Base-by-base conservation (phyloP, 495 filamentous ascomycete genomes). In the Aspergillus indologenus region DNA sequence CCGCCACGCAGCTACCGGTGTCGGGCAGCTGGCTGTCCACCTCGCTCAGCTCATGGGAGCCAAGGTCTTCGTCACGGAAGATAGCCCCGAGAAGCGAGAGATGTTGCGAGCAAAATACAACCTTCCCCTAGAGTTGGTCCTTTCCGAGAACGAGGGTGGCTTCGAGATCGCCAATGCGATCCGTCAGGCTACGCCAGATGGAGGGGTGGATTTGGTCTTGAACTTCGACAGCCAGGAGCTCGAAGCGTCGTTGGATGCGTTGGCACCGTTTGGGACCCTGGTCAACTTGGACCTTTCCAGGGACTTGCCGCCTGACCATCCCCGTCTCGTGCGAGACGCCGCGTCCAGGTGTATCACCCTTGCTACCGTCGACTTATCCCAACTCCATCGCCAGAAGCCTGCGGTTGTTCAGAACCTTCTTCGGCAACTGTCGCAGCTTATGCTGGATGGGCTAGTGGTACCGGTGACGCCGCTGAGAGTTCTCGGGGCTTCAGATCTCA, bases 11-110 rank as follows among this genome's bases (percentile, higher is more conserved):
- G 58, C 64, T 5, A 58, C 67, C 31, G 62, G 54, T 1, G 74
- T 81, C 5, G 83, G 83, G 1, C 83, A 85, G 63, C 80, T 81
- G 14, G 79, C 82, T 21, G 80, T 85, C 54, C 62, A 62, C 19
- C 54, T 88, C 7, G 81, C 83, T 0, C 75, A 82, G 49, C 71
- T 75, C 66, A 53, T 78, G 19, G 80, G 79, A 9, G 82, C 83
- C 5, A 74, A 82, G 47, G 71, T 87, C 17, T 85, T 77, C 64
- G 77, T 70, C 0, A 86, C 85, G 26, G 26, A 29, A 0, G 81
- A 81, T 3, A 72, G 78, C 57, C 61, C 51, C 0, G 54, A 45
- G 43, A 20, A 63, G 48, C 63, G 44, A 47, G 14, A 46, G 18
- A 21, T 47, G 7, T 12, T 61, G 20, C 18, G 45, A n/a, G 42